phyloP scores from a whole-genome alignment of 495 filamentous ascomycete genomes.

The Daldinia loculata region DNA sequence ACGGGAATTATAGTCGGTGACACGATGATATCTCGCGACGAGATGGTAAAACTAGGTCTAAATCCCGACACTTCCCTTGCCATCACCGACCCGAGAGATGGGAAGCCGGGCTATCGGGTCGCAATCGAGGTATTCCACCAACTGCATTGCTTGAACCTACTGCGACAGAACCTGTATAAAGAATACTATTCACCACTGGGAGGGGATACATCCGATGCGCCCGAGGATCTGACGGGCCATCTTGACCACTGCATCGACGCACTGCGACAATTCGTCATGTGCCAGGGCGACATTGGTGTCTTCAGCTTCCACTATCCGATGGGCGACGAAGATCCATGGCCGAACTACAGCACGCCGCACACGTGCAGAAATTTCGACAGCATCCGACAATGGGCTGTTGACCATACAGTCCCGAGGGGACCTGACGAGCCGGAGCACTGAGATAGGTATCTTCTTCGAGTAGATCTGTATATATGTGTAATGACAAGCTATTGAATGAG shows the following conservation, averaged over 20 bases:
- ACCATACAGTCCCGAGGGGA: conserved; percentile 56
- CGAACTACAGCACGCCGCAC: conserved; percentile 58
- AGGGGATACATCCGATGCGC: conserved; percentile 46
- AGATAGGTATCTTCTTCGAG: conserved; percentile 14
- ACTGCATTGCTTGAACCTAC: conserved; percentile 62
- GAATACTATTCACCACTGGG: conserved; percentile 57
- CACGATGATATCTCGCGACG: conserved; percentile 60
- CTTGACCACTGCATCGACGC: conserved; percentile 62
- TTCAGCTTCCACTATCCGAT: conserved; percentile 59
- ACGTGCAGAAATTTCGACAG: conserved; percentile 60
- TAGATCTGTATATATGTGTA: conserved; percentile 9
- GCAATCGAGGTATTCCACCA: conserved; percentile 67
- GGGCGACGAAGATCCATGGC: conserved; percentile 55
- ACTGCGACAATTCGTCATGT: conserved; percentile 60
- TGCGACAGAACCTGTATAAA: conserved; percentile 59
- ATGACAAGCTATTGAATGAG: neutral
- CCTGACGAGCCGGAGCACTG: conserved; percentile 43
- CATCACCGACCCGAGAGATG: conserved; percentile 59
- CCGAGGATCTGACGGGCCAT: conserved; percentile 46
- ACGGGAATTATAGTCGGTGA: conserved; percentile 50
- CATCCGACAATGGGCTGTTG: conserved; percentile 59
- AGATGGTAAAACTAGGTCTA: conserved; percentile 57
- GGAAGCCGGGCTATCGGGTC: conserved; percentile 59
- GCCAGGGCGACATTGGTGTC: conserved; percentile 59
- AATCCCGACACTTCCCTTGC: conserved; percentile 53